A percentile compares a stretch with the other conserved stretches of the same genome.
Evolutionary conservation across 164 flowering plant species (phyloP).

Genomic region (Berberis vulgaris): DNA sequence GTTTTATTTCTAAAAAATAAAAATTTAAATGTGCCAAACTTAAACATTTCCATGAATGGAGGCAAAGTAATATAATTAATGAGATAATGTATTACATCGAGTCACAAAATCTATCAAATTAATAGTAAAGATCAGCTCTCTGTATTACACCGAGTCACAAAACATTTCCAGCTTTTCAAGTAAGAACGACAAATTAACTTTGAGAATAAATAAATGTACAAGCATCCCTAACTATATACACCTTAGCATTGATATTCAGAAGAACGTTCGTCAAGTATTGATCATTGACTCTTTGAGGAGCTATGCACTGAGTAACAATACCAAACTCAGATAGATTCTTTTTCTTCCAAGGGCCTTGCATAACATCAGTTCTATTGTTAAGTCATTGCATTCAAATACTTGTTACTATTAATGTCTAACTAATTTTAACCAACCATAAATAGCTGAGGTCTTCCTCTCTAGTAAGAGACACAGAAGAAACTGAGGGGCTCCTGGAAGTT

Average conservation of each 20-base stretch:
- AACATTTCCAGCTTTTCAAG: too few relatives aligned
- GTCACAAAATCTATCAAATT: too few relatives aligned
- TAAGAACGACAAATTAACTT: too few relatives aligned
- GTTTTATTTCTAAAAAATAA: too few relatives aligned
- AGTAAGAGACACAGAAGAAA: conserved; percentile 56
- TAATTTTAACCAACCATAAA: conserved; percentile 40
- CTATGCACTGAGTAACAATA: conserved; percentile 82
- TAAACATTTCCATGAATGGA: background rate
- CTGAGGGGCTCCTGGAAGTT: conserved; percentile 37
- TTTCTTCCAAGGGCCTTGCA: conserved; percentile 28
- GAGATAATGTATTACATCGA: too few relatives aligned
- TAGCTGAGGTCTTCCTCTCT: conserved; percentile 51
- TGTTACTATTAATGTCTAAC: background rate
- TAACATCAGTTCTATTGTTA: background rate
- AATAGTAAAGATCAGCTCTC: too few relatives aligned
- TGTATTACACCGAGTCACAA: too few relatives aligned
- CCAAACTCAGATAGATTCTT: conserved; percentile 54
- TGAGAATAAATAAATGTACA: too few relatives aligned
- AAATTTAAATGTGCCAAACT: too few relatives aligned
- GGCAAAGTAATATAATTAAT: background rate
- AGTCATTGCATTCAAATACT: background rate
- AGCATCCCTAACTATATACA: too few relatives aligned
- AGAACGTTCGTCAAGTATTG: conserved; percentile 63
- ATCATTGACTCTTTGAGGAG: conserved; percentile 44
- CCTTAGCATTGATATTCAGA: conserved; percentile 30